These are phyloP conservation scores for Otatea glauca DNA, from an alignment of 176 grass and related monocot species.

Conservation along the genomic window DNA sequence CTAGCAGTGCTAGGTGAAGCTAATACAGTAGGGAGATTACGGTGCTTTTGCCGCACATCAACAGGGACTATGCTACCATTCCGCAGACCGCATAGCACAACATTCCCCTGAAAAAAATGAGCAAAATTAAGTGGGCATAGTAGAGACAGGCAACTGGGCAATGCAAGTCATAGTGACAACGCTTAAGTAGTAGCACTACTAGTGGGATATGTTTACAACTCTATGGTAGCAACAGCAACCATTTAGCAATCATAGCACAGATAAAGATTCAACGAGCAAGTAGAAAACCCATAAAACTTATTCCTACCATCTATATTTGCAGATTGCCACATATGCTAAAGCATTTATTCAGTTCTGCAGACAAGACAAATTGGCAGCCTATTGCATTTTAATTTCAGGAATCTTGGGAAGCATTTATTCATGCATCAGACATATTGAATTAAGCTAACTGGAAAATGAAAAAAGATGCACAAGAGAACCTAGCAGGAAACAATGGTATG, in stretches of 20 bases:
- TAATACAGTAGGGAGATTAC: slow-evolving; percentile 23
- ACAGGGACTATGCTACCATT: slow-evolving; percentile 63
- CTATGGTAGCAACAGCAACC: background rate
- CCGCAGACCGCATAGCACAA: slow-evolving; percentile 67
- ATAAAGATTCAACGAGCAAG: slow-evolving; percentile 10
- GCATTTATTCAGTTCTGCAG: background rate
- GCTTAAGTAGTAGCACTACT: background rate
- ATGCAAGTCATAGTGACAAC: background rate
- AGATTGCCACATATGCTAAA: slow-evolving; percentile 30
- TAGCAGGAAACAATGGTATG: background rate
- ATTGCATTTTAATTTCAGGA: slow-evolving; percentile 24
- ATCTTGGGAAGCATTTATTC: background rate
- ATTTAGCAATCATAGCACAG: slow-evolving; percentile 1
- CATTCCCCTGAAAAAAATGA: slow-evolving; percentile 56
- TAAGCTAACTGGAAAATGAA: slow-evolving; percentile 24
- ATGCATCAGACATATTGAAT: background rate
- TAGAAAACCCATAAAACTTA: background rate
- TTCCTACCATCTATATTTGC: slow-evolving; percentile 3
- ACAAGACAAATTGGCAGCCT: slow-evolving; percentile 30
- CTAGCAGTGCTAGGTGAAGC: slow-evolving; percentile 48
- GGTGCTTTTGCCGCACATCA: slow-evolving; percentile 61
- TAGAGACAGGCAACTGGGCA: slow-evolving; percentile 4
- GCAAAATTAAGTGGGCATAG: slow-evolving; percentile 31
- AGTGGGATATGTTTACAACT: background rate
- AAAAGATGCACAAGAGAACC: background rate